These are phyloP conservation scores for Acacia crassicarpa DNA, from an alignment of 306 rosid genomes.

Conservation along the genomic window DNA sequence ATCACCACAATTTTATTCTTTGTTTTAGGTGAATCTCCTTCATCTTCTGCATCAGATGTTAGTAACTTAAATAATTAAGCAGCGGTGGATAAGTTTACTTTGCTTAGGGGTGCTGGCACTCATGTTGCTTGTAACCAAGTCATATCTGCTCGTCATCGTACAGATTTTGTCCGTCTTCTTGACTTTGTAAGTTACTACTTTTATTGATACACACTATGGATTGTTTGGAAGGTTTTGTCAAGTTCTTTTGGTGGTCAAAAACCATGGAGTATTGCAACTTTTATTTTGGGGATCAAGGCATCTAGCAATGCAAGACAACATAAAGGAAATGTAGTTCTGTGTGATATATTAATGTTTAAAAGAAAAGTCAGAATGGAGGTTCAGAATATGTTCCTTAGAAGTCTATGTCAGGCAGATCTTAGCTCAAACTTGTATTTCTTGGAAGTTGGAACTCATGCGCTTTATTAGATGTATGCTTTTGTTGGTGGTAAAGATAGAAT, in stretches of 20 bases:
- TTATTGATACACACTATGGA: constrained; percentile 7
- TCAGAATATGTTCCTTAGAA: background rate
- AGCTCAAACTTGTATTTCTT: constrained; percentile 4
- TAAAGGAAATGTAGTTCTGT: background rate
- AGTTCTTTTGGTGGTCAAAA: constrained; percentile 15
- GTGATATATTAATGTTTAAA: background rate
- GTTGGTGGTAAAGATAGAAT: background rate
- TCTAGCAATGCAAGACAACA: background rate
- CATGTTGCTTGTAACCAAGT: constrained; percentile 56
- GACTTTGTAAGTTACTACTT: constrained; percentile 64
- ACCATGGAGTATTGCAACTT: background rate
- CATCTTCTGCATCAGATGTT: constrained; percentile 80
- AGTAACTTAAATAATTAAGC: constrained; percentile 66
- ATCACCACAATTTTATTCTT: constrained; percentile 12
- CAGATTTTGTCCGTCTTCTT: constrained; percentile 57
- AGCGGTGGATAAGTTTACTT: too few relatives aligned
- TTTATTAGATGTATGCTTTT: constrained; percentile 2
- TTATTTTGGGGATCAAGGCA: constrained; percentile 2
- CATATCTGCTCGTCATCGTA: constrained; percentile 48
- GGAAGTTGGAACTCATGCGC: constrained; percentile 21
- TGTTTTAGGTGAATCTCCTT: too few relatives aligned
- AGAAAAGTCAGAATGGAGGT: constrained; percentile 8
- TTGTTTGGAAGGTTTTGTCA: constrained; percentile 23
- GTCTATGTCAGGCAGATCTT: background rate
- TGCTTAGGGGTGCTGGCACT: constrained; percentile 43